Conservation (phyloP, 176 grass and related monocot genomes). For the Aegilops sharonensis region DNA sequence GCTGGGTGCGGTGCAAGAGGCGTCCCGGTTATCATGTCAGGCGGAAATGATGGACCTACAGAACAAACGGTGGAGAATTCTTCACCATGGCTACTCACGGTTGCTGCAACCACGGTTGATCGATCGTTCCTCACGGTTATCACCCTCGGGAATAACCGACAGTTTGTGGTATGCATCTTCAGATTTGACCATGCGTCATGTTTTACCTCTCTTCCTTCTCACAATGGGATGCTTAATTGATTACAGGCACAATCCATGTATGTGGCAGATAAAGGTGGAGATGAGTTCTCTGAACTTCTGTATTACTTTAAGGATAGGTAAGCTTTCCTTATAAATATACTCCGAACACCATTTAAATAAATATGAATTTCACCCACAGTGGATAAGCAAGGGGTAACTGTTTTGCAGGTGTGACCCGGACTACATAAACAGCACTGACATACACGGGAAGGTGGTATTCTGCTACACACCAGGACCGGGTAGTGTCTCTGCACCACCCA, state of each 20-base stretch:
- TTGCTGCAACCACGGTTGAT: conserved; percentile 48
- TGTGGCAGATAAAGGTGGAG: neutral
- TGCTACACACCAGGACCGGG: neutral
- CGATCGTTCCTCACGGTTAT: conserved; percentile 25
- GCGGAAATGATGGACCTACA: too few species aligned
- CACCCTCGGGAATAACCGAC: conserved; percentile 18
- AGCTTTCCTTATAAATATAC: neutral
- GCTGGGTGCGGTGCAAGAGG: too few species aligned
- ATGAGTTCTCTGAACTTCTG: neutral
- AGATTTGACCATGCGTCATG: neutral
- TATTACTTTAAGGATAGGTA: neutral
- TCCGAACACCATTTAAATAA: neutral
- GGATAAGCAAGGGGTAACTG: neutral
- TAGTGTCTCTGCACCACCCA: neutral
- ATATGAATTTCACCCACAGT: neutral
- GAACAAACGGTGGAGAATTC: too few species aligned
- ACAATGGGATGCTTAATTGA: too few species aligned
- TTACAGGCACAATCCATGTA: conserved; percentile 8
- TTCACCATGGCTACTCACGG: conserved; percentile 32
- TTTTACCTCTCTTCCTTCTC: neutral
- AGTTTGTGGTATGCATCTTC: neutral
- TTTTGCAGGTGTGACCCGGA: neutral
- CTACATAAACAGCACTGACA: neutral
- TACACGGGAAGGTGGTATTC: conserved; percentile 11
- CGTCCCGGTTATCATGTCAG: too few species aligned